Evolutionary conservation across 2,329 filamentous ascomycete genomes (phyloP).

Genomic region (Cucurbitaria berberidis): DNA sequence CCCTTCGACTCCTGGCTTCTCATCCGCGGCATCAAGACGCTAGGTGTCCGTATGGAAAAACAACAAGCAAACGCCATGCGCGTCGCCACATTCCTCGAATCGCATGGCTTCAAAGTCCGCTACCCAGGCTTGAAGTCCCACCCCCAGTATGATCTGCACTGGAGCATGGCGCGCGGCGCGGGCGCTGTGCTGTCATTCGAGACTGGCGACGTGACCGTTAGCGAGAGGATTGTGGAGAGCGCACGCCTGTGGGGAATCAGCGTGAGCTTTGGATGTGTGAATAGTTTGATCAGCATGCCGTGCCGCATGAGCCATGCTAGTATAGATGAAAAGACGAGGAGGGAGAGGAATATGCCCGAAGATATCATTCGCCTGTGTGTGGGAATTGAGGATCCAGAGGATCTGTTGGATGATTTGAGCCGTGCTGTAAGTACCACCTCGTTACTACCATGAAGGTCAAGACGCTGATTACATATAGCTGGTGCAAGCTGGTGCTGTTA

Average conservation of each 20-base stretch:
- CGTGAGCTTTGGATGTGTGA: slow-evolving; percentile 97
- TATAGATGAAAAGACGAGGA: slow-evolving; percentile 91
- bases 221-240: slow-evolving; percentile 92
- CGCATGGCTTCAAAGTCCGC: slow-evolving; percentile 89
- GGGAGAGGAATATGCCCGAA: slow-evolving; percentile 78
- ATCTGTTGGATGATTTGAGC: slow-evolving; percentile 90
- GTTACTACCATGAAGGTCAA: neutral
- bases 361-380: slow-evolving; percentile 96
- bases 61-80: slow-evolving; percentile 90
- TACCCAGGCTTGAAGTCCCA: slow-evolving; percentile 95
- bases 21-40: slow-evolving; percentile 93
- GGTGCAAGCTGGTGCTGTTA: slow-evolving; percentile 92
- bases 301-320: slow-evolving; percentile 99
- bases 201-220: slow-evolving; percentile 82
- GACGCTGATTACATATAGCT: slow-evolving; percentile 53
- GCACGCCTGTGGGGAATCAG: slow-evolving; percentile 92
- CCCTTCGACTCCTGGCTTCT: slow-evolving; percentile 97
- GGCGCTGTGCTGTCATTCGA: slow-evolving; percentile 96
- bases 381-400: slow-evolving; percentile 90
- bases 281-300: slow-evolving; percentile 98
- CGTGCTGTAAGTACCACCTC: slow-evolving; percentile 73
- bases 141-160: slow-evolving; percentile 94
- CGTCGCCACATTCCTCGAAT: slow-evolving; percentile 91
- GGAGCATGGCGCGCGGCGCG: slow-evolving; percentile 91
- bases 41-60: slow-evolving; percentile 98